A percentile compares a stretch with the other conserved stretches of the same genome.
phyloP scores from a whole-genome alignment of 345 rosid genomes.

The Sisymbrium irio region DNA sequence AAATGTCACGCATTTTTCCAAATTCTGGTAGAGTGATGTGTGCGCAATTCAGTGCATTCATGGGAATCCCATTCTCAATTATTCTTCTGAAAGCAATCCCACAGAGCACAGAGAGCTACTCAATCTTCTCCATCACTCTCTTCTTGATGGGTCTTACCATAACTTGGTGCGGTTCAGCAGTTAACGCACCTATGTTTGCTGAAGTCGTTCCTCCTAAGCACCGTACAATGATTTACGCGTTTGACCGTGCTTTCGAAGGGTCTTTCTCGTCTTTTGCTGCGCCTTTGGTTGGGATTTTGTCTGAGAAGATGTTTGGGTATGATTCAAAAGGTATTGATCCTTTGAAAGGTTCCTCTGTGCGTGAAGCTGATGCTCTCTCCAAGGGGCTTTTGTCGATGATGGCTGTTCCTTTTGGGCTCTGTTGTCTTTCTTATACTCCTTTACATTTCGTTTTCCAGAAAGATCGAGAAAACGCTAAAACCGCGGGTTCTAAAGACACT shows the following conservation, averaged over 20 bases:
- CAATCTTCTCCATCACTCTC: conserved; percentile 55
- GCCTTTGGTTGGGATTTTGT: conserved; percentile 88
- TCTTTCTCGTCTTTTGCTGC: conserved; percentile 95
- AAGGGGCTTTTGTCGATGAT: conserved; percentile 90
- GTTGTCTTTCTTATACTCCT: conserved; percentile 84
- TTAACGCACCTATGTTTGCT: conserved; percentile 89
- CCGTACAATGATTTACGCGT: conserved; percentile 93
- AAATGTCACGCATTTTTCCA: conserved; percentile 55
- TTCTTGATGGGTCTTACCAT: conserved; percentile 82
- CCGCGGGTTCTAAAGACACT: conserved; percentile 46
- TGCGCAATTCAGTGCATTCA: conserved; percentile 91
- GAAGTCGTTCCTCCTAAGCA: conserved; percentile 91
- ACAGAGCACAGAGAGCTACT: conserved; percentile 62
- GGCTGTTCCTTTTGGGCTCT: conserved; percentile 83
- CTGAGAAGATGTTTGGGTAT: conserved; percentile 80
- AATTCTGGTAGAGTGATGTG: conserved; percentile 84
- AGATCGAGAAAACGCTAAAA: conserved; percentile 67
- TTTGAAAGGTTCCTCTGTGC: conserved; percentile 49
- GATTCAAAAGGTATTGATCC: conserved; percentile 70
- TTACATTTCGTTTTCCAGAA: conserved; percentile 57
- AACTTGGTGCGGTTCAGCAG: conserved; percentile 90
- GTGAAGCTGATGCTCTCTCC: conserved; percentile 72
- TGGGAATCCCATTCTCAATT: conserved; percentile 92
- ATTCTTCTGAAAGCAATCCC: conserved; percentile 77
- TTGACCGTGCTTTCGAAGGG: conserved; percentile 88